Base-by-base conservation (phyloP, 2,329 filamentous ascomycete genomes). In the Helminthosporium solani region DNA sequence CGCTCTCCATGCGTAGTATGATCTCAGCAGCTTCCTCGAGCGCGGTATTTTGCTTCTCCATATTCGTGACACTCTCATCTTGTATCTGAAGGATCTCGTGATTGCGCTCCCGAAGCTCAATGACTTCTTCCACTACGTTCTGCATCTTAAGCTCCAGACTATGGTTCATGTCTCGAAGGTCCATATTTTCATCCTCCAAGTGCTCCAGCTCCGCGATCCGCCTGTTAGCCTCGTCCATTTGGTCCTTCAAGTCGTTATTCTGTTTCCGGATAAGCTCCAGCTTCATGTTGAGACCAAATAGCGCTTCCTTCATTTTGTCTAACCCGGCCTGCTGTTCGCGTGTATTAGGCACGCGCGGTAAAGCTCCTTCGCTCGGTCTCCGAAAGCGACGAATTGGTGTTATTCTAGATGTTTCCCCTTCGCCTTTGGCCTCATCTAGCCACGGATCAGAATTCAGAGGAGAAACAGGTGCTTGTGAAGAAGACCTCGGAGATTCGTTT, bases 21-120 rank as follows among this genome's bases (percentile, higher is more conserved):
- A 57, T 58, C 27, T 67, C 65, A 8, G 61, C 64, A 2, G 65
- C 67, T 46, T 70, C 67, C 20, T 63, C 54, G 7, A 69, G 42
- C 7, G 57, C 66, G n/a, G 37, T 44, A n/a, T 64, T 49, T 20
- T 57, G 58, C 16, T 56, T 51, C 21, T 63, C 53, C 52, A 63
- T 57, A 14, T 63, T 53, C 14, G 41, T 43, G 2, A 64, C 56
- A 15, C 56, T 56, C 37, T 68, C 65, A 1, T 55, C 54, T 35
- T 65, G 57, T 42, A 68, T 58, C 20, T 56, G 44, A 3, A 60
- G 48, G 21, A 68, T 54, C 20, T 60, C 53, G n/a, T 50, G 41
- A 19, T 64, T 64, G 7, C 46, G 49, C 21, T 52, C 47, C 21
- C 46, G 47, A 20, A 58, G 43, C 2, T 53, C 58, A 4, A 46